Percentiles rank a stretch among this genome's conserved stretches.
Conservation (phyloP, 2,329 filamentous ascomycete species). For the Cadophora sp. region DNA sequence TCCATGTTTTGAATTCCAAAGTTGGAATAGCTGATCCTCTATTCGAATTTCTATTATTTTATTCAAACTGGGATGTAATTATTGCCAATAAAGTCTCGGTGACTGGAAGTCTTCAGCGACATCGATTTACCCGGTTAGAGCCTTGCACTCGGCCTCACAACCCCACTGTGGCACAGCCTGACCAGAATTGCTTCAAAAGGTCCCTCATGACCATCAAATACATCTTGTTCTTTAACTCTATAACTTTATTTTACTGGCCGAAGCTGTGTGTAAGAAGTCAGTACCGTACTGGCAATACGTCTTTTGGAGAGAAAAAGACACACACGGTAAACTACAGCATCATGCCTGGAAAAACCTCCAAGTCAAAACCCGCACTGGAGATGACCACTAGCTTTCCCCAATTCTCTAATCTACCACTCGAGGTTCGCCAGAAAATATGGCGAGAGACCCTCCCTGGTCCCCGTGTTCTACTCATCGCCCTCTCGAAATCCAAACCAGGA, state of each 20-base stretch:
- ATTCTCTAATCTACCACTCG: constrained; percentile 22
- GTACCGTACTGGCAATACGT: neutral
- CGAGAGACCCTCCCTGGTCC: constrained; percentile 21
- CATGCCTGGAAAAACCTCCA: too few relatives aligned
- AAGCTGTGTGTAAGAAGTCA: too few relatives aligned
- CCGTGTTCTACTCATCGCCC: constrained; percentile 9
- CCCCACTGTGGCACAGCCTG: neutral
- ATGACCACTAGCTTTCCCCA: neutral
- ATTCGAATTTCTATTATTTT: too few relatives aligned
- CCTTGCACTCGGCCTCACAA: neutral
- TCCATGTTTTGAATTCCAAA: too few relatives aligned
- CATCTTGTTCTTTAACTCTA: too few relatives aligned
- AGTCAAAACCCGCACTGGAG: neutral
- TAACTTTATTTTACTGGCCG: too few relatives aligned
- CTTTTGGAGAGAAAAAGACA: too few relatives aligned
- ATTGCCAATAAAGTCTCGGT: neutral
- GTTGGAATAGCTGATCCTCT: too few relatives aligned
- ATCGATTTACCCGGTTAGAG: neutral
- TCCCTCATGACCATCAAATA: neutral
- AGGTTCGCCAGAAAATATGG: constrained; percentile 27
- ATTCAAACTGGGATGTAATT: too few relatives aligned
- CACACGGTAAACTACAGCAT: too few relatives aligned
- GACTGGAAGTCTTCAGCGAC: neutral
- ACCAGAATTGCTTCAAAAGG: neutral
- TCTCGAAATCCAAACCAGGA: neutral